Evolutionary conservation across 306 rosid species (phyloP).

Genomic region (Fragaria nilgerrensis): DNA sequence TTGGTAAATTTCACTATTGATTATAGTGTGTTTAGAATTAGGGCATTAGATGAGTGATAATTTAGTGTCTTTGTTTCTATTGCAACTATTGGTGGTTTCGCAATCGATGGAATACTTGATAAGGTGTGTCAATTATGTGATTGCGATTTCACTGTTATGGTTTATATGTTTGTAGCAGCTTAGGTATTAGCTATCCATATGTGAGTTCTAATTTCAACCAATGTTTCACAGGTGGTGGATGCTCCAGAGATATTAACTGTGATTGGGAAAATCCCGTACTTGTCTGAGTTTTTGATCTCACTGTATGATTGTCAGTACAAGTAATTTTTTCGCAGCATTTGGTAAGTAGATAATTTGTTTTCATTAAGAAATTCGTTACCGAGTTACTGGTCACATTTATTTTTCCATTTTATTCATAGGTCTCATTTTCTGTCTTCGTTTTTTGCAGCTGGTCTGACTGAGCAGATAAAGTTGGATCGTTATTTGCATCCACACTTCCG

Average conservation of each 20-base stretch:
- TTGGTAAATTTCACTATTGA: not conserved
- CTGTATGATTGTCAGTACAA: conserved; percentile 81
- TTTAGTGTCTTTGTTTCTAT: not conserved
- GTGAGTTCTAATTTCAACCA: not conserved
- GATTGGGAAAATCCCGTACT: conserved; percentile 84
- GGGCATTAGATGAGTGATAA: not conserved
- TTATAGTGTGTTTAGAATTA: not conserved
- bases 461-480: conserved; percentile 89
- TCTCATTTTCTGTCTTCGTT: conserved; percentile 3
- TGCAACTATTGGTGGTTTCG: not conserved
- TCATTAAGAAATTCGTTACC: not conserved
- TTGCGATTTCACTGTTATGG: conserved; percentile 7
- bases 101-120: not conserved
- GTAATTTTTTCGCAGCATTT: conserved; percentile 79
- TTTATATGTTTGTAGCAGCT: not conserved
- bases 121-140: not conserved
- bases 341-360: conserved; percentile 49
- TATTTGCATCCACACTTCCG: conserved; percentile 91
- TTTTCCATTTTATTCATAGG: not conserved
- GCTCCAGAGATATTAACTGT: conserved; percentile 95
- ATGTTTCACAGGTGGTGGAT: conserved; percentile 71
- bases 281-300: conserved; percentile 79
- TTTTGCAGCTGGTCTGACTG: conserved; percentile 75
- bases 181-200: not conserved
- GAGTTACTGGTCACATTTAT: not conserved